phyloP scores from a whole-genome alignment of 2,329 filamentous ascomycete genomes.

The Epichloe uncinata region DNA sequence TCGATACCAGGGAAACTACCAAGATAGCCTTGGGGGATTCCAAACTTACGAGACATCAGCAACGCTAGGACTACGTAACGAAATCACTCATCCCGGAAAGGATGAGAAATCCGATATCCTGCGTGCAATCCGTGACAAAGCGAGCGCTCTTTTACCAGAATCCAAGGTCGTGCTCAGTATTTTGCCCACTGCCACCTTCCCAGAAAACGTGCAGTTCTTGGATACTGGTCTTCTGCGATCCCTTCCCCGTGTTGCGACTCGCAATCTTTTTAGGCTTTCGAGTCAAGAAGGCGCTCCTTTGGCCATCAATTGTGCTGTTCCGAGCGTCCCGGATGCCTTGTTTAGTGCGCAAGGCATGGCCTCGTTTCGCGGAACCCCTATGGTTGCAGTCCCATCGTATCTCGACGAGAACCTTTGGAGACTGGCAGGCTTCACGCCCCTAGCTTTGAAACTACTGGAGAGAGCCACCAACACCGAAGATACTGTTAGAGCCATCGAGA shows the following conservation, averaged over 20 bases:
- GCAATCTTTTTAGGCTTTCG: slow-evolving; percentile 34
- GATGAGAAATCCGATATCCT: slow-evolving; percentile 88
- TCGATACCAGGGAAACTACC: slow-evolving; percentile 88
- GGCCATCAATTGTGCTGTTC: slow-evolving; percentile 77
- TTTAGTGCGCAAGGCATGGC: slow-evolving; percentile 68
- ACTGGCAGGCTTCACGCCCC: slow-evolving; percentile 76
- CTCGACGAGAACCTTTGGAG: slow-evolving; percentile 90
- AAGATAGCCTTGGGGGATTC: slow-evolving; percentile 83
- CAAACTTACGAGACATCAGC: slow-evolving; percentile 94
- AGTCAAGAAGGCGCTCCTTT: slow-evolving; percentile 51
- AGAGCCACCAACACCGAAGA: slow-evolving; percentile 56
- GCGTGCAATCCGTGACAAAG: slow-evolving; percentile 73
- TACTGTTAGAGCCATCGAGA: slow-evolving; percentile 64
- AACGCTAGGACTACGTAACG: slow-evolving; percentile 78
- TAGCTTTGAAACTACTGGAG: slow-evolving; percentile 76
- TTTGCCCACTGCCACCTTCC: slow-evolving; percentile 65
- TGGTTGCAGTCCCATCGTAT: slow-evolving; percentile 67
- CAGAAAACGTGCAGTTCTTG: slow-evolving; percentile 66
- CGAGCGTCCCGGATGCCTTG: slow-evolving; percentile 81
- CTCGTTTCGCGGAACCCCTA: slow-evolving; percentile 68
- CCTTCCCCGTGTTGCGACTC: slow-evolving; percentile 57
- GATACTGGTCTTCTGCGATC: slow-evolving; percentile 65
- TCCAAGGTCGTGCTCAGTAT: slow-evolving; percentile 71
- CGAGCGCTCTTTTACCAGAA: slow-evolving; percentile 69
- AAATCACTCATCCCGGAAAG: slow-evolving; percentile 76